Evolutionary conservation across 208 protist genomes (phyloP), one percentile per base, ranked within the genome.

Genomic region (Crithidia bombi): DNA sequence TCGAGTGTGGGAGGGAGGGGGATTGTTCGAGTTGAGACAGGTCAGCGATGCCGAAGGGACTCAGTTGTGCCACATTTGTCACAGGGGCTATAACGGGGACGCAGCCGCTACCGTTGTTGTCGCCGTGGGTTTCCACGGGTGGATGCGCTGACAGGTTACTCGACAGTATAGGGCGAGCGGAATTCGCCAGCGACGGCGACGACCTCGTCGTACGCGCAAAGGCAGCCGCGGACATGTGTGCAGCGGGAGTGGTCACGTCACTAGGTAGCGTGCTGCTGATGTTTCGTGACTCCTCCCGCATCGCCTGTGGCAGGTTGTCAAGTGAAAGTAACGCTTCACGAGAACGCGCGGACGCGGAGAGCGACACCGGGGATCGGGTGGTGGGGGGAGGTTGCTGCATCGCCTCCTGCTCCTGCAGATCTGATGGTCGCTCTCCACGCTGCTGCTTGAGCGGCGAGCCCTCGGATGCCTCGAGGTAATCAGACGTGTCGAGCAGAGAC

Each of bases 381-480:
- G 61, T 66, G n/a, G 61, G 61, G 10, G 61, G 61, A 2, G 33
- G 61, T n/a, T 66, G 47, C 28, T 12, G 33, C 26, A 46, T 3
- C 10, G 11, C 3, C 4, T 36, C 50, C 28, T 59, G 54, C 35
- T 43, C 9, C 33, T 43, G 33, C 35, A n/a, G n/a, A n/a, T n/a
- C n/a, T n/a, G n/a, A n/a, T n/a, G n/a, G n/a, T n/a, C n/a, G n/a
- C n/a, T n/a, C n/a, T n/a, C n/a, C n/a, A n/a, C 30, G 54, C 33
- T 59, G 35, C 54, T 59, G 35, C 21, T 5, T 30, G 28, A 4
- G 43, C 30, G 58, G 43, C 9, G 58, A 65, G 43, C 43, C 17
- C n/a, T 33, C 58, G 2, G 39, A 47, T n/a, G 10, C 44, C 30
- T 38, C 32, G 14, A n/a, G 43, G 30, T 36, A 41, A 5, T 23